Evolutionary conservation across 1,284 basidiomycete genomes (phyloP), one percentile per base, ranked within the genome.

Genomic region (Cystobasidiaceae sp.): DNA sequence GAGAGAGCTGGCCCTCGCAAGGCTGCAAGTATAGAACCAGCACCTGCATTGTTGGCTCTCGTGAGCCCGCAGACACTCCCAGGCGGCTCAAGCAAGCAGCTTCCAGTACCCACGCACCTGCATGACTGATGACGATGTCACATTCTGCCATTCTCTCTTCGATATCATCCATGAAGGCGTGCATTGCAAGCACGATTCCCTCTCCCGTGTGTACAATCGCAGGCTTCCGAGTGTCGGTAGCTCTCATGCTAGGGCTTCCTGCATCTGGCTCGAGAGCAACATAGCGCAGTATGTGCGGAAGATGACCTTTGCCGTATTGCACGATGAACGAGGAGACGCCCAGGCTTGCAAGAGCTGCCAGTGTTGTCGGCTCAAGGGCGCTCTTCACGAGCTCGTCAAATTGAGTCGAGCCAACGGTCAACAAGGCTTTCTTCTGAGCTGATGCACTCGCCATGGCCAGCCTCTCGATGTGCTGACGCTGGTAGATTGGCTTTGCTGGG

Each of bases 21-120:
- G 11, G 88, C 90, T 51, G 93, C 90, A 39, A 97, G 81, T 71
- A 97, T 93, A 1, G 93, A 96, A 7, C 93, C 94, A 11, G 94
- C 89, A 55, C 93, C 93, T 96, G 74, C n/a, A n/a, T n/a, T n/a
- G n/a, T 17, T n/a, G 2, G 25, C 15, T 11, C 17, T 49, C 9
- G 44, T 23, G 30, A 39, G 48, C n/a, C n/a, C n/a, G n/a, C n/a
- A n/a, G n/a, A n/a, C n/a, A n/a, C n/a, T n/a, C n/a, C n/a, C n/a
- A n/a, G n/a, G n/a, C n/a, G n/a, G n/a, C n/a, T n/a, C n/a, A n/a
- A n/a, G n/a, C n/a, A n/a, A n/a, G n/a, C n/a, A n/a, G n/a, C n/a
- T n/a, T n/a, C 34, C 32, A n/a, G n/a, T n/a, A n/a, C n/a, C n/a
- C 8, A 71, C 84, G 71, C 75, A 93, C 93, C 93, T 73, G 91